Evolutionary conservation across 352 stramenopile species (phyloP), one percentile per base, ranked within the genome.

Genomic region (Globisporangium okanoganense): DNA sequence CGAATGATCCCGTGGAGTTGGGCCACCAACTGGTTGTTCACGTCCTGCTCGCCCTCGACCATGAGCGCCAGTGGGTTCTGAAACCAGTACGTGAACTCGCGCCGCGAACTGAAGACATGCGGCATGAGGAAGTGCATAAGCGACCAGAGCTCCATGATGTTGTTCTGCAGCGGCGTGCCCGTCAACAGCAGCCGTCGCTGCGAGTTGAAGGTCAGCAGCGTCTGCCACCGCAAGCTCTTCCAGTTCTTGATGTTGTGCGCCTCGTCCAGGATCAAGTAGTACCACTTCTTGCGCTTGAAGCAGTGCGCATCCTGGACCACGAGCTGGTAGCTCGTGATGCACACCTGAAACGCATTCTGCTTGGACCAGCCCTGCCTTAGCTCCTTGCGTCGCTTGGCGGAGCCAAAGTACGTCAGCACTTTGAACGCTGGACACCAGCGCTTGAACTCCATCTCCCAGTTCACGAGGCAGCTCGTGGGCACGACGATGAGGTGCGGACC

Each of bases 191-290:
- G 58, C 0, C 85, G 82, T 0, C 96, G 84, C 60, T 98, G 92
- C 0, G 95, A 97, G 73, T 99, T 98, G 70, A 99, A 99, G 2
- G 88, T 98, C 33, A 99, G 85, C 31, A 99, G 69, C 14, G 97
- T 99, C 71, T 99, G 97, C 97, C 97, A 99, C 7, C 97, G 77
- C 68, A 99, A 84, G 57, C 81, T 97, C 65, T 99, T 97, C 85
- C 98, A 99, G 71, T 99, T 99, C 72, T 99, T 99, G 71, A 99
- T 99, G 67, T 99, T 98, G 71, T 99, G 97, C 3, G 97, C 98
- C 80, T 99, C 97, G 56, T 99, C 97, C 3, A 99, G 70, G 51
- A 99, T 98, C 8, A 99, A 64, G 68, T 99, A 99, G 67, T 99
- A 99, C 97, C 97, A 99, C 61, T 98, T 98, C 62, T 99, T 99